phyloP scores from a whole-genome alignment of 176 grass and related monocot species.

The Tillandsia fasciculata region DNA sequence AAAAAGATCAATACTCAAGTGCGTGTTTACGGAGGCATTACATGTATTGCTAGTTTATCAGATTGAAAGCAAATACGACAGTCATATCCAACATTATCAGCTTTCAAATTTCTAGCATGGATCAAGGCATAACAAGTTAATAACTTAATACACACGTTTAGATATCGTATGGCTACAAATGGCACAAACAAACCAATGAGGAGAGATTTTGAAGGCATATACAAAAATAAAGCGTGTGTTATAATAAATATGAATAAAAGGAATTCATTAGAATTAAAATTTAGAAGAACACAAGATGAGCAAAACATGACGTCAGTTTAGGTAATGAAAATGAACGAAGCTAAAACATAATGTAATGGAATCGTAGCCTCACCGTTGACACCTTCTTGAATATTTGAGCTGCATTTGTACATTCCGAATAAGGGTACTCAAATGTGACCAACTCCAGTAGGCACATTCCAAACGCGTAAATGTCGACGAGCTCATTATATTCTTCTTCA shows the following conservation, averaged over 20 bases:
- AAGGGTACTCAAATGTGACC: slow-evolving; percentile 77
- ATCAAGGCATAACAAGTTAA: too few species aligned
- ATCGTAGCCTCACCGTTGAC: slow-evolving; percentile 35
- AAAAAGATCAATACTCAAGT: background rate
- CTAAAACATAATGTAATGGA: background rate
- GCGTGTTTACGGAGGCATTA: background rate
- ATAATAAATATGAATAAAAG: background rate
- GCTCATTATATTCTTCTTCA: slow-evolving; percentile 71
- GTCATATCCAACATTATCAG: too few species aligned
- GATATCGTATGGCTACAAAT: too few species aligned
- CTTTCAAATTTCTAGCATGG: too few species aligned
- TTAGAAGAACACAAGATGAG: background rate
- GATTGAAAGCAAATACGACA: too few species aligned
- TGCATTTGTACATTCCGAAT: slow-evolving; percentile 71
- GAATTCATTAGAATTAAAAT: background rate
- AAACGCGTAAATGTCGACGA: slow-evolving; percentile 75
- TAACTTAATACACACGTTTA: too few species aligned
- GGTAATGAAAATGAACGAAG: background rate
- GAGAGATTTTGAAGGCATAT: too few species aligned
- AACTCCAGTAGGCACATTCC: slow-evolving; percentile 83
- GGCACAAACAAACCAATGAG: too few species aligned
- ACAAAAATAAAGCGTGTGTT: background rate
- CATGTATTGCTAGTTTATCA: background rate
- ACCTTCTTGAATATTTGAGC: slow-evolving; percentile 83
- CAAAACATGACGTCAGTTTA: slow-evolving; percentile 1